Base-by-base conservation (phyloP, 768 basidiomycete species). In the Floccularia luteovirens region DNA sequence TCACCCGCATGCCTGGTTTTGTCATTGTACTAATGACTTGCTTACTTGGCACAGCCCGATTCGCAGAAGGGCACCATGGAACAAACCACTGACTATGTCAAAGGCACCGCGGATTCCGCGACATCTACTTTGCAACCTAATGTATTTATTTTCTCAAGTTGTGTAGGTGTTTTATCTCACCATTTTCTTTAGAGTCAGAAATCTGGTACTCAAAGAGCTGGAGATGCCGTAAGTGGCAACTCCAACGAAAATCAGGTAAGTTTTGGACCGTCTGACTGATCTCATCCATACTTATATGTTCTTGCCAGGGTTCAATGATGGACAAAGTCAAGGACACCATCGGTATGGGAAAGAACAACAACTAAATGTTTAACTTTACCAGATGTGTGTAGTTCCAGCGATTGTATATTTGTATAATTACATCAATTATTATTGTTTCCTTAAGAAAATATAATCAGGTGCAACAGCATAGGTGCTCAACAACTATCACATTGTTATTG, bases 1-100 rank as follows among this genome's bases (percentile, higher is more conserved):
- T 20, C 5, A 24, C 10, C 7, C 11, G 10, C 12, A 24, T 14
- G 11, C 24, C 14, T 3, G 11, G 5, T 19, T 8, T 25, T 23
- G 22, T 10, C 17, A 10, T 23, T 25, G 20, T 20, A 3, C 16
- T 24, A 23, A 23, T 16, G 12, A 10, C 34, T 6, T 41, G 31
- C 34, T 17, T 42, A 31, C 23, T 24, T 34, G 36, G 23, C 43
- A 3, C 37, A 78, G 76, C 76, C 77, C 48, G 77, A 79, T 47
- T 72, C 70, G 23, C 62, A 79, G 63, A 80, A 81, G 63, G 44
- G 63, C n/a, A 62, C 58, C 41, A 57, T 65, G 21, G 77, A 81
- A 64, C 64, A 75, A 17, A 46, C 63, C 6, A 55, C 66, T 35
- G 79, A 80, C 60, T 55, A 50, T 27, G 5, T 69, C 48, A 75